Evolutionary conservation across 768 basidiomycete species (phyloP), one percentile per base, ranked within the genome.

Genomic region (Steccherinum ochraceum): DNA sequence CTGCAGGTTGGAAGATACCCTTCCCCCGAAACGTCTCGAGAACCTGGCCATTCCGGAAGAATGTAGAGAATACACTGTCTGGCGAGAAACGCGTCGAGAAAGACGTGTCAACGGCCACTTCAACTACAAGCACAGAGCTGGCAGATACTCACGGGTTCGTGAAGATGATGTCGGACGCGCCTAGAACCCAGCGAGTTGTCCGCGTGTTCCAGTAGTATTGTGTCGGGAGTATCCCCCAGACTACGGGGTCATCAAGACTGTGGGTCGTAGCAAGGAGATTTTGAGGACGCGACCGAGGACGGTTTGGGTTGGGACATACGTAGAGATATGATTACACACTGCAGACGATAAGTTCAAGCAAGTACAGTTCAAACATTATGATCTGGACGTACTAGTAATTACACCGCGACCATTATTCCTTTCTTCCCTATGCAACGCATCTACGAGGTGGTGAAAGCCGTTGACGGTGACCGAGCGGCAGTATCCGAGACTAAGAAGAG

Each of bases 291-390:
- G 24, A 23, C 46, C 39, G 19, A 23, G 46, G 27, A 24, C 25
- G 10, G 51, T 45, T 21, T 45, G 21, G 20, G 7, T 7, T 35
- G 30, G 7, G 30, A 73, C 83, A 50, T 64, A 93, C 84, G 91
- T 93, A 46, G 94, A 96, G 49, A 94, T 83, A 63, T 98, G 94
- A 67, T 98, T 98, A 51, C 86, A 82, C 44, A 96, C 93, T 95
- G 39, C 48, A 50, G 23, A 54, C 48, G 50, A 26, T 24, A 48
- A 24, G 5, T 48, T 39, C 40, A n/a, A n/a, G n/a, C n/a, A n/a
- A n/a, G n/a, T n/a, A n/a, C n/a, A n/a, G n/a, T n/a, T n/a, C n/a
- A n/a, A n/a, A n/a, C n/a, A n/a, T n/a, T n/a, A n/a, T 5, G 12
- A 12, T n/a, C 41, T 45, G n/a, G 0, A 69, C 79, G 47, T 49